Percentiles rank a stretch among this genome's conserved stretches.
phyloP scores from a whole-genome alignment of 164 flowering plant genomes.

The Dillenia turbinata region DNA sequence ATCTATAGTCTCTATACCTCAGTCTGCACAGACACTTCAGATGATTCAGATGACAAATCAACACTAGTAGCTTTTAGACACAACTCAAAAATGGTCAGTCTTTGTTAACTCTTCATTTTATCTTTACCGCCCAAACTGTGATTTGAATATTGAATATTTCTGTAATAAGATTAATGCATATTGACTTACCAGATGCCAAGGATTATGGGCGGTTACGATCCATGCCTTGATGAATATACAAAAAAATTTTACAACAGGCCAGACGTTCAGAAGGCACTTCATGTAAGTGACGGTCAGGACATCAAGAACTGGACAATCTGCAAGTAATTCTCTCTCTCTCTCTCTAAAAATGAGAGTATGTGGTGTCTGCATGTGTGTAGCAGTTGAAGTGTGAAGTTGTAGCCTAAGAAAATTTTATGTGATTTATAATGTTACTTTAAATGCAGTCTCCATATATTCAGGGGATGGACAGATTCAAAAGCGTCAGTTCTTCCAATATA shows the following conservation, averaged over 20 bases:
- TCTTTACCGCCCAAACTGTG: no score
- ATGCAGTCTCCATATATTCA: conserved; percentile 53
- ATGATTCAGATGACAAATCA: conserved; percentile 20
- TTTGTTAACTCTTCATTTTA: neutral
- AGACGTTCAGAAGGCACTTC: conserved; percentile 90
- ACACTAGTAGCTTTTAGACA: conserved; percentile 26
- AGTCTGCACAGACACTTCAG: conserved; percentile 36
- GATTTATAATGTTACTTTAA: conserved; percentile 3
- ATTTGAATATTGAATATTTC: no score
- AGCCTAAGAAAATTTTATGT: neutral
- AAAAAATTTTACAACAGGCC: conserved; percentile 62
- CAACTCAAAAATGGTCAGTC: conserved; percentile 55
- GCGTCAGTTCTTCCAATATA: conserved; percentile 84
- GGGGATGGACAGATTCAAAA: conserved; percentile 54
- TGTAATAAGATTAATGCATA: neutral
- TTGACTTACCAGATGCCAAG: conserved; percentile 60
- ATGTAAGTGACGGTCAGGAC: conserved; percentile 60
- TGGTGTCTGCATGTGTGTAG: no score
- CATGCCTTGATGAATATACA: conserved; percentile 80
- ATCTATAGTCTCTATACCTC: conserved; percentile 90
- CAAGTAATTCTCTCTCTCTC: conserved; percentile 54
- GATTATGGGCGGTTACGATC: conserved; percentile 87
- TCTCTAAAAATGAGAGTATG: no score
- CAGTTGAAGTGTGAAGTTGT: neutral
- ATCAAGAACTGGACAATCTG: conserved; percentile 85